Base-by-base conservation (phyloP, 805 yeast species). In the Kodamaea leandrae region DNA sequence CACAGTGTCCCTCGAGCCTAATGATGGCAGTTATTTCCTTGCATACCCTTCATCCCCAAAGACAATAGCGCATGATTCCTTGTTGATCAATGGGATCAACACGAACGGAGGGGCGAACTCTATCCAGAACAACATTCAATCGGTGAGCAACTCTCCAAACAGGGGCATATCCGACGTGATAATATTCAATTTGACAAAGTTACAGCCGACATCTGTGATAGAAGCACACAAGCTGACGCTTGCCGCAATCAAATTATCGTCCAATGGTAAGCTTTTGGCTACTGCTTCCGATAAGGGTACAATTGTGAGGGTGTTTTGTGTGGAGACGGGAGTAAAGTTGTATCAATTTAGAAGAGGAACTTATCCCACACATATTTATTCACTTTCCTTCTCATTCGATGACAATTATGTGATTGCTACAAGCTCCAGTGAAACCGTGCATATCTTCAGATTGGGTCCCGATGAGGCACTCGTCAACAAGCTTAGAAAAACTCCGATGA, bases 271-370 rank as follows among this genome's bases (percentile, higher is more conserved):
- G 2, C 66, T 86, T 48, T 70, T 91, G 33, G 96, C 97, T 0
- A 86, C 97, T 0, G 88, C 96, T 4, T 86, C 96, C 0, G 79
- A 75, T 25, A 86, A 87, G 55, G 99, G 99, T 2, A 93, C 98
- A 0, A 80, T 93, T 16, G 79, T 91, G 2, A 67, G 98, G 33
- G 83, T 93, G 2, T 93, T 90, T 54, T 68, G 82, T 25, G 80
- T 86, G 0, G 70, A 72, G 2, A 75, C 81, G 1, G 89, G 90
- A 0, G 63, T 68, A 20, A 78, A 77, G 50, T 59, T 86, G 13
- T 77, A 72, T 44, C 91, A 88, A 59, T 86, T 86, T 60, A 72
- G 96, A 48, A 68, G 96, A 51, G 96, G 96, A 1, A 80, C 91
- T 2, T 90, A 90, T 57, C 86, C 87, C 3, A 86, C 97, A 2